Conservation (phyloP, 1,284 basidiomycete species). For the Bondarzewia mesenterica region DNA sequence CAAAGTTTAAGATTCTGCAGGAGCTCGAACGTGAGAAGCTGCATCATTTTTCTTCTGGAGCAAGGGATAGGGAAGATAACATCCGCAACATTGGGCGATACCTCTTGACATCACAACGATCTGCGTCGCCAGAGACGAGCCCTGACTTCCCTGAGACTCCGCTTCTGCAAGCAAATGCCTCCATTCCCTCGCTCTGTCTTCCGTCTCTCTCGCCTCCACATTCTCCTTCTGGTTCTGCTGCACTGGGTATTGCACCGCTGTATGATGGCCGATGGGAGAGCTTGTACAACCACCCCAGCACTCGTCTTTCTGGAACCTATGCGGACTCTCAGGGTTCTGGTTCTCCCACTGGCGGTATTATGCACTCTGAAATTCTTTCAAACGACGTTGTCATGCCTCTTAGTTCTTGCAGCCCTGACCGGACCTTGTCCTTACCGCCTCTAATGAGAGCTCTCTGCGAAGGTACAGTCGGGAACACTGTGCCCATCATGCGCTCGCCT, state of each 20-base stretch:
- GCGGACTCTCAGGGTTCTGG: not conserved
- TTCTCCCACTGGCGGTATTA: too few species aligned
- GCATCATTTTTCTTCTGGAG: too few species aligned
- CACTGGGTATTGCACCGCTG: not conserved
- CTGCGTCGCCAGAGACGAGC: not conserved
- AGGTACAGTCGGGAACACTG: not conserved
- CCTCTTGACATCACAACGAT: not conserved
- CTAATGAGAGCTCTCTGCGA: constrained; percentile 1
- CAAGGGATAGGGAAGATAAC: not conserved
- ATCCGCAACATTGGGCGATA: not conserved
- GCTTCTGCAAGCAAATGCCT: not conserved
- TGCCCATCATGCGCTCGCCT: not conserved
- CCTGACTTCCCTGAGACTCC: not conserved
- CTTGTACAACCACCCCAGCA: not conserved
- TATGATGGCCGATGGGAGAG: not conserved
- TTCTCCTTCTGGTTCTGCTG: not conserved
- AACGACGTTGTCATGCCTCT: not conserved
- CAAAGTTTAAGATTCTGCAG: not conserved
- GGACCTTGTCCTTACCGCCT: not conserved
- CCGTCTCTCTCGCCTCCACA: not conserved
- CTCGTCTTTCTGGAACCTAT: not conserved
- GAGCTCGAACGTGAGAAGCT: not conserved
- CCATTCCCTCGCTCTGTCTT: not conserved
- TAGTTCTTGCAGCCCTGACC: not conserved
- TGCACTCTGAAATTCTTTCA: not conserved